These are phyloP conservation scores for Aspergillus viridinutans DNA, from an alignment of 2,329 filamentous ascomycete genomes.

Conservation along the genomic window DNA sequence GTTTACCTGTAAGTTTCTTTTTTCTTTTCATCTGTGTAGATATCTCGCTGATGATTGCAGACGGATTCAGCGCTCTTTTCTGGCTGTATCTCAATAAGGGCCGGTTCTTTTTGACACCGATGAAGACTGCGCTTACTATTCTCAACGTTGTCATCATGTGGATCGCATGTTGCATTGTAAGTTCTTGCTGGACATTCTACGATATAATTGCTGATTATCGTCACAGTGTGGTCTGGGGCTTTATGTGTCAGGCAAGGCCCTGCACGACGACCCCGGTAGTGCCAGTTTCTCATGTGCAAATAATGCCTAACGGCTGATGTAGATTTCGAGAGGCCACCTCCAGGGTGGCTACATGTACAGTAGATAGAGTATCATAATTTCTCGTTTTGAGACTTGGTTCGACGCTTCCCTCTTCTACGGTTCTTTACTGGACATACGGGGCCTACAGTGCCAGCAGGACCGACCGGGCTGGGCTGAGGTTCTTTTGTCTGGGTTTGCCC, in stretches of 20 bases:
- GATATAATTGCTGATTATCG: constrained; percentile 1
- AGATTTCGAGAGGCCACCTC: background rate
- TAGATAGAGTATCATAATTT: background rate
- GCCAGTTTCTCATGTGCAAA: constrained; percentile 25
- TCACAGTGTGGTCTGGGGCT: constrained; percentile 23
- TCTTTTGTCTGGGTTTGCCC: background rate
- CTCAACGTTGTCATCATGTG: constrained; percentile 19
- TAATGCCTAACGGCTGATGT: constrained; percentile 10
- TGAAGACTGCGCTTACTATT: constrained; percentile 25
- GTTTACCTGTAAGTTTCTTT: constrained; percentile 50
- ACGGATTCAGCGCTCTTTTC: constrained; percentile 25
- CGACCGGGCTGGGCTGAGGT: background rate
- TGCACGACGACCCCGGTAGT: constrained; percentile 21
- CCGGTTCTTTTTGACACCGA: constrained; percentile 25
- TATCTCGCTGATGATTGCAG: background rate
- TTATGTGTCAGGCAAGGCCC: constrained; percentile 24
- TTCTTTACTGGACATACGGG: background rate
- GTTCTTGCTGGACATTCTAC: background rate
- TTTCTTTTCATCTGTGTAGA: constrained; percentile 3
- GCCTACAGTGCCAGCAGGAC: background rate
- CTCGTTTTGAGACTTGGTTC: too few species aligned
- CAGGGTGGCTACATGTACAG: background rate
- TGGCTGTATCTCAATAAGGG: constrained; percentile 35
- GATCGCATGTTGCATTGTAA: constrained; percentile 20
- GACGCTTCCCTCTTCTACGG: too few species aligned